Evolutionary conservation across 140 eudicot species (phyloP).

Genomic region (Anethum foeniculum): DNA sequence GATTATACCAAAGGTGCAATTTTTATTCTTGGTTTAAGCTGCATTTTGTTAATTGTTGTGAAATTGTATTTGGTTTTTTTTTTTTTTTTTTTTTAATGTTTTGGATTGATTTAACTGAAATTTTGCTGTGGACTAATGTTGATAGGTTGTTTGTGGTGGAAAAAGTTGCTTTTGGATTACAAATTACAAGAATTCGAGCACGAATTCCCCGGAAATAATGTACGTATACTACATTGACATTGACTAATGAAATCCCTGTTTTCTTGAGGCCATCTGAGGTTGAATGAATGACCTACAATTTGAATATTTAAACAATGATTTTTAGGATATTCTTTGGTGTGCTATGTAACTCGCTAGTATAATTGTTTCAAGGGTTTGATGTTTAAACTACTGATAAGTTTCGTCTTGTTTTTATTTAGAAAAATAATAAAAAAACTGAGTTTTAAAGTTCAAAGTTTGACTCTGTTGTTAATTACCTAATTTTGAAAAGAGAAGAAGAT

Average conservation of each 20-base stretch:
- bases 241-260: background rate
- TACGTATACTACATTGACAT: conserved; percentile 29
- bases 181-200: conserved; percentile 50
- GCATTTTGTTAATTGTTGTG: background rate
- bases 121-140: background rate
- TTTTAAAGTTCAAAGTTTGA: background rate
- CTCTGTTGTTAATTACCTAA: background rate
- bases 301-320: background rate
- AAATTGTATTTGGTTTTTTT: background rate
- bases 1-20: conserved; percentile 57
- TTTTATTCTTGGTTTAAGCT: conserved; percentile 1
- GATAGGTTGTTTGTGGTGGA: conserved; percentile 83
- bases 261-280: background rate
- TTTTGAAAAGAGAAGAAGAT: background rate
- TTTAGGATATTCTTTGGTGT: background rate
- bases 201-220: conserved; percentile 55
- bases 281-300: background rate
- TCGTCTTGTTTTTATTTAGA: background rate
- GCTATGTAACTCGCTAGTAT: background rate
- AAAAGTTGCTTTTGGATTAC: conserved; percentile 77
- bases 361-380: background rate
- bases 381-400: background rate
- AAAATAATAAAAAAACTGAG: background rate
- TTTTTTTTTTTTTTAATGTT: background rate
- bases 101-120: background rate